Conservation (phyloP, 2,329 filamentous ascomycete genomes). For the Alternaria gansuensis region DNA sequence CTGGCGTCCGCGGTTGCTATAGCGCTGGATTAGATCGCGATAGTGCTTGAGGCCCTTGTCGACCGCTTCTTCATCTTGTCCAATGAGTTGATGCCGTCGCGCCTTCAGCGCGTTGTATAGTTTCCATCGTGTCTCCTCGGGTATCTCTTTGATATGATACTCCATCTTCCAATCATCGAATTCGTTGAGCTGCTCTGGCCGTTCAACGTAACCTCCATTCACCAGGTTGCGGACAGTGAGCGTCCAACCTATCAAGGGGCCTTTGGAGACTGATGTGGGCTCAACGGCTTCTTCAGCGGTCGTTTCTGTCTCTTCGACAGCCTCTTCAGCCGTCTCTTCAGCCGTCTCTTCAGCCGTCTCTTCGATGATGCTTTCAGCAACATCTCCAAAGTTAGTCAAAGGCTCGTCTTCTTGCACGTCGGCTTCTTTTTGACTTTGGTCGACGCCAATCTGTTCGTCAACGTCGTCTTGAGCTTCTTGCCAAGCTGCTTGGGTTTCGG, state of each 20-base stretch:
- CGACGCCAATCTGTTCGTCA: conserved; percentile 45
- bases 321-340: conserved; percentile 1
- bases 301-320: conserved; percentile 2
- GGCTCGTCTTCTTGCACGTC: conserved; percentile 7
- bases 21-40: conserved; percentile 52
- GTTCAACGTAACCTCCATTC: conserved; percentile 69
- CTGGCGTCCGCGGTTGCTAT: conserved; percentile 65
- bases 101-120: conserved; percentile 57
- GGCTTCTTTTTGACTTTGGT: conserved; percentile 30
- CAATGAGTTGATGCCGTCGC: conserved; percentile 61
- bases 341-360: conserved; percentile 3
- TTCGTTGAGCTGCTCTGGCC: conserved; percentile 63
- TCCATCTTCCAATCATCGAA: conserved; percentile 74
- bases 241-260: conserved; percentile 71
- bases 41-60: conserved; percentile 56
- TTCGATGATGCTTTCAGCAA: neutral
- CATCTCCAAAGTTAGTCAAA: neutral
- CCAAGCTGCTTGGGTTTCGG: conserved; percentile 45
- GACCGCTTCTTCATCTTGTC: conserved; percentile 54
- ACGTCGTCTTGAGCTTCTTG: conserved; percentile 45
- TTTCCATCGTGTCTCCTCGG: conserved; percentile 22
- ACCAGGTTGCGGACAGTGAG: conserved; percentile 77
- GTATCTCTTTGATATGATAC: conserved; percentile 73
- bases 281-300: conserved; percentile 2
- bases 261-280: conserved; percentile 7